Base-by-base conservation (phyloP, 805 yeast genomes). In the Debaryomyces castellii region DNA sequence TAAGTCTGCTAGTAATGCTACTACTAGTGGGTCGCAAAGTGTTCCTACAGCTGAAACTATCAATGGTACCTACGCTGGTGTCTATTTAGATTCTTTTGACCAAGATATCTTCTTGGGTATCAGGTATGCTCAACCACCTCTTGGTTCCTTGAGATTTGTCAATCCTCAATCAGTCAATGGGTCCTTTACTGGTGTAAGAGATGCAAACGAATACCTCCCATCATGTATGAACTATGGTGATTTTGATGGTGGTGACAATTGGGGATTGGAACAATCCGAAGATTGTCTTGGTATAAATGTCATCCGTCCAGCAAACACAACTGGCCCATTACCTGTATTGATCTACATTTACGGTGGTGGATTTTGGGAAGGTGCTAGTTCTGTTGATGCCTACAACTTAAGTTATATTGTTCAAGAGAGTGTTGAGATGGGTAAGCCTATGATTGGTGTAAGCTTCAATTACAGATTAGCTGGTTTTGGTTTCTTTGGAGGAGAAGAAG, bases 341-440 rank as follows among this genome's bases (percentile, higher is more conserved):
- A 50, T 59, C n/a, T 66, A 67, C 63, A 55, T 68, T 32, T 67
- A 66, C 44, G 74, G 73, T 11, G 73, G 74, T 27, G 62, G 68
- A 2, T 64, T 59, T 42, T 17, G 43, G 3, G 53, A 52, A 18
- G 69, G 71, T 14, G 34, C 33, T 24, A 33, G 39, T 12, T 33
- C 33, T 11, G 21, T 18, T n/a, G 45, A 37, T 35, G 40, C 25
- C 18, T 42, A 36, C 20, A 37, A 42, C 28, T 25, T 36, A 12
- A 18, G 25, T 25, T 36, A 42, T 21, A 25, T 42, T 4, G 45
- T 42, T 5, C 16, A 42, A 42, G 30, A 42, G 11, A 24, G 41
- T 17, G 40, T 37, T 11, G 53, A 51, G 6, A 48, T 54, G 11
- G 55, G 54, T 1, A 48, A 51, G 37, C 60, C 59, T 18, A 39